These are phyloP conservation scores for Calvatia gigantea DNA, from an alignment of 768 basidiomycete genomes.

Conservation along the genomic window DNA sequence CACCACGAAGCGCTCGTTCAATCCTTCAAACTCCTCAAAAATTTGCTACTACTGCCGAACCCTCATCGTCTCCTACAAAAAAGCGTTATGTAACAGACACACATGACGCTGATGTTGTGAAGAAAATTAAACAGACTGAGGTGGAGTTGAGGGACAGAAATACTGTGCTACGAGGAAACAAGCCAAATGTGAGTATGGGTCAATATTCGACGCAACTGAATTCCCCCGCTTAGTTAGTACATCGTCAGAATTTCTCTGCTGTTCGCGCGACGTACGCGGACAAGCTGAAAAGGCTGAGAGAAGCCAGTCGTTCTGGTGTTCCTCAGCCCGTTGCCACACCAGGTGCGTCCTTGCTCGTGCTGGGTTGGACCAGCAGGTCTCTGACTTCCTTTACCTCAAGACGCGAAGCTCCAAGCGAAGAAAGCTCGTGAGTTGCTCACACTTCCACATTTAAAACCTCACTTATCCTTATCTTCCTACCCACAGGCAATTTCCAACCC, in stretches of 20 bases:
- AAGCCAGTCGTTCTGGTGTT: slow-evolving; percentile 52
- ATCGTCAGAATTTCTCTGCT: slow-evolving; percentile 73
- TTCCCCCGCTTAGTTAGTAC: background rate
- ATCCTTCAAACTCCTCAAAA: slow-evolving; percentile 26
- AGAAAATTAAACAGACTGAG: slow-evolving; percentile 73
- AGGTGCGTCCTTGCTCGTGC: slow-evolving; percentile 26
- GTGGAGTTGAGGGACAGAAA: slow-evolving; percentile 82
- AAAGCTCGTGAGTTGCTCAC: slow-evolving; percentile 57
- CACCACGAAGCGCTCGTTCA: slow-evolving; percentile 28
- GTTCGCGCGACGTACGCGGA: slow-evolving; percentile 66
- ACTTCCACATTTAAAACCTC: background rate
- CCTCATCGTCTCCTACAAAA: slow-evolving; percentile 55
- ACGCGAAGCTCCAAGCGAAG: slow-evolving; percentile 59
- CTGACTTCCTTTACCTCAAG: slow-evolving; percentile 19
- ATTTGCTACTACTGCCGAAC: slow-evolving; percentile 24
- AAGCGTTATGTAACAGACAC: slow-evolving; percentile 76
- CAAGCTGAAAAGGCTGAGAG: slow-evolving; percentile 75
- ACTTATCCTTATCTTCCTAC: background rate
- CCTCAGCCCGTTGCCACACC: slow-evolving; percentile 36
- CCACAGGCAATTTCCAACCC: slow-evolving; percentile 68
- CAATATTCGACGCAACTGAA: background rate
- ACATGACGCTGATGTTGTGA: slow-evolving; percentile 80
- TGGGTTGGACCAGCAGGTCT: background rate
- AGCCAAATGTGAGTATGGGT: slow-evolving; percentile 64
- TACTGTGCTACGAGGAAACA: slow-evolving; percentile 77